Evolutionary conservation across 495 filamentous ascomycete species (phyloP).

Genomic region (Neurospora tetraspora): DNA sequence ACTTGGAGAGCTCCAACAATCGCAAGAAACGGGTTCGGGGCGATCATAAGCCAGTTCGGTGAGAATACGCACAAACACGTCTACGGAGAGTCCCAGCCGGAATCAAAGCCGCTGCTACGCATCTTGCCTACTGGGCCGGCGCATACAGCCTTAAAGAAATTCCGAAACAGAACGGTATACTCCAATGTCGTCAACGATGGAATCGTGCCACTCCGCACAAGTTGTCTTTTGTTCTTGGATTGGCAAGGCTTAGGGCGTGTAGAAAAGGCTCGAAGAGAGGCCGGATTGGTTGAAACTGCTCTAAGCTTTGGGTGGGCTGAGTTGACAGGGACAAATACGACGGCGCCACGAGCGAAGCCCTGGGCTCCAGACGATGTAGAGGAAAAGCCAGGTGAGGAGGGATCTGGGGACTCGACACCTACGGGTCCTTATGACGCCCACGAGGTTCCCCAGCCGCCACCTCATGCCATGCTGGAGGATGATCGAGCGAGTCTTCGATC

Average conservation of each 20-base stretch:
- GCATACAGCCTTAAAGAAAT: slow-evolving; percentile 74
- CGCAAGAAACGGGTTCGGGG: slow-evolving; percentile 77
- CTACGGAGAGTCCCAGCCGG: slow-evolving; percentile 56
- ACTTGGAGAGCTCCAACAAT: slow-evolving; percentile 86
- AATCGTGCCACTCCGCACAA: slow-evolving; percentile 89
- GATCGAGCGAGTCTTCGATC: slow-evolving; percentile 37
- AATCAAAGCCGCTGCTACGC: slow-evolving; percentile 79
- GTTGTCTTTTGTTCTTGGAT: slow-evolving; percentile 91
- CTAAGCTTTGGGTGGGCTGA: slow-evolving; percentile 94
- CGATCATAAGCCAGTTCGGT: slow-evolving; percentile 69
- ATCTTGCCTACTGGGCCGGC: slow-evolving; percentile 91
- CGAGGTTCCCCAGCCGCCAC: slow-evolving; percentile 51
- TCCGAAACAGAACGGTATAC: slow-evolving; percentile 86
- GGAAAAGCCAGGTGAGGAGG: slow-evolving; percentile 11
- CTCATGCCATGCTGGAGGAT: slow-evolving; percentile 44
- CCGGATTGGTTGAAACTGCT: slow-evolving; percentile 81
- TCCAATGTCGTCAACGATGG: slow-evolving; percentile 98
- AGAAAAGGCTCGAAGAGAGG: slow-evolving; percentile 88
- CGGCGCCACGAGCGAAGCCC: slow-evolving; percentile 23
- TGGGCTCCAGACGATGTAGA: slow-evolving; percentile 24
- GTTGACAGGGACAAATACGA: slow-evolving; percentile 64
- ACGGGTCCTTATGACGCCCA: slow-evolving; percentile 17
- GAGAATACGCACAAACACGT: slow-evolving; percentile 52
- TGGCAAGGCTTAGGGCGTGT: slow-evolving; percentile 91
- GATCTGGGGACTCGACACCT: slow-evolving; percentile 17